These are phyloP conservation scores for Oxyria digyna DNA, from an alignment of 148 eudicot genomes.

Conservation along the genomic window DNA sequence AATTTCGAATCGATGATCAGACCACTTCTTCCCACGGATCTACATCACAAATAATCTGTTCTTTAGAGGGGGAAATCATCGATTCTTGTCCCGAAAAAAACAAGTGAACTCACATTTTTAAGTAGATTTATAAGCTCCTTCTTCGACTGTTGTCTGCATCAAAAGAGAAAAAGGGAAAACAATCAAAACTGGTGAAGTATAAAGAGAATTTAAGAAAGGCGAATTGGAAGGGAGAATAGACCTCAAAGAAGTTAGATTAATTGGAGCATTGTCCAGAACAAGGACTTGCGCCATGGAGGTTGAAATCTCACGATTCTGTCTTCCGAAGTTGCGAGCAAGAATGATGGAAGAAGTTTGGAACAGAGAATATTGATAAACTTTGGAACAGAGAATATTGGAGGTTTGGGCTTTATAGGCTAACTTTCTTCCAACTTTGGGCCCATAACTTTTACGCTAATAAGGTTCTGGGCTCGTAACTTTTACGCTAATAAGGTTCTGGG, in stretches of 20 bases:
- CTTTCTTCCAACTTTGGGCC: no score
- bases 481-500: no score
- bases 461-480: no score
- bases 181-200: neutral
- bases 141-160: constrained; percentile 70
- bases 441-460: no score
- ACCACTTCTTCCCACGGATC: constrained; percentile 95
- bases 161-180: constrained; percentile 8
- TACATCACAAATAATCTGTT: constrained; percentile 8
- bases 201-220: neutral
- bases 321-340: neutral
- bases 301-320: constrained; percentile 7
- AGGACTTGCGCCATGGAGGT: constrained; percentile 82
- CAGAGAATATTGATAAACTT: neutral
- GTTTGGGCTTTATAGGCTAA: no score
- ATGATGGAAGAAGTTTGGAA: neutral
- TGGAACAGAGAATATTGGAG: no score
- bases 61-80: neutral
- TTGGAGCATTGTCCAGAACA: constrained; percentile 64
- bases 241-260: constrained; percentile 65
- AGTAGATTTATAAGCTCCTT: constrained; percentile 65
- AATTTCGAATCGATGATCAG: constrained; percentile 83
- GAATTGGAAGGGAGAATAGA: neutral
- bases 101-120: no score
- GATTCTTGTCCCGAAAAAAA: no score